Conservation (phyloP, 768 basidiomycete species). For the Hemileccinum rubropunctum region DNA sequence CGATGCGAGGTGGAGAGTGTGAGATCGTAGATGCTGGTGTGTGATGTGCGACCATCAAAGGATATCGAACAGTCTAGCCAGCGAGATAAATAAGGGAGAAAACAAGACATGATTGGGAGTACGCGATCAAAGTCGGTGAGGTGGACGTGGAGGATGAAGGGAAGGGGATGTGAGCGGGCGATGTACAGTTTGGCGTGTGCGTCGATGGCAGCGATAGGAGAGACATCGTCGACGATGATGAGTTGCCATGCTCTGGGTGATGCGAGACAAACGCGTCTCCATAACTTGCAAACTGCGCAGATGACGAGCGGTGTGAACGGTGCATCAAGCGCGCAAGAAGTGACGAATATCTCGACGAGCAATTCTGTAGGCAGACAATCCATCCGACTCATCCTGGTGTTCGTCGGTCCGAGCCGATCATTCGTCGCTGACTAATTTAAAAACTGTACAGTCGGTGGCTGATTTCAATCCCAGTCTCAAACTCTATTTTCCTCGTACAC, state of each 20-base stretch:
- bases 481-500: constrained; percentile 41
- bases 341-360: constrained; percentile 57
- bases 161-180: constrained; percentile 48
- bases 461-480: constrained; percentile 34
- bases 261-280: constrained; percentile 51
- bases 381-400: constrained; percentile 21
- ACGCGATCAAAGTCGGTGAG: constrained; percentile 48
- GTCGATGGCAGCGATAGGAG: constrained; percentile 37
- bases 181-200: constrained; percentile 54
- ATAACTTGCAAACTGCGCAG: constrained; percentile 53
- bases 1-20: constrained; percentile 15
- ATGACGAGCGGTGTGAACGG: constrained; percentile 49
- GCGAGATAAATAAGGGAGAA: constrained; percentile 53
- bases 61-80: constrained; percentile 54
- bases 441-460: constrained; percentile 41
- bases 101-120: constrained; percentile 61
- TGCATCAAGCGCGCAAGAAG: constrained; percentile 40
- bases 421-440: constrained; percentile 38
- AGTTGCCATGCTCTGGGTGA: constrained; percentile 63
- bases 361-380: constrained; percentile 55
- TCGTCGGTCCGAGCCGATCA: not conserved
- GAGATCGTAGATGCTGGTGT: constrained; percentile 29
- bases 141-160: constrained; percentile 53
- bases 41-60: constrained; percentile 31
- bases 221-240: constrained; percentile 48